phyloP scores from a whole-genome alignment of 106 monocot species.

The Amphibolis antarctica region DNA sequence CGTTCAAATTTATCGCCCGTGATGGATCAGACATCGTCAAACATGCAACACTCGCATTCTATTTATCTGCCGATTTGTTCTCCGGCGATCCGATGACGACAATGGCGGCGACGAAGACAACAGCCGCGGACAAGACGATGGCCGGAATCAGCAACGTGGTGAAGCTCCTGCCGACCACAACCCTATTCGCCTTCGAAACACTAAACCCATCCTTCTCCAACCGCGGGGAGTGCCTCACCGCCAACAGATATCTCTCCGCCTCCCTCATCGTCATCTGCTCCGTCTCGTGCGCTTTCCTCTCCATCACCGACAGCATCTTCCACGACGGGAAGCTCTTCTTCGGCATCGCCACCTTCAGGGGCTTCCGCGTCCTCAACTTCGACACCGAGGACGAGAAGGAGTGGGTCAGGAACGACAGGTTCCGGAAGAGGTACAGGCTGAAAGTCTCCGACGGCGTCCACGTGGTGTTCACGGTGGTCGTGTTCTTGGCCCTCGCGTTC shows the following conservation, averaged over 20 bases:
- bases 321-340: slow-evolving; percentile 39
- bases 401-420: background rate
- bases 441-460: slow-evolving; percentile 1
- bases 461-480: background rate
- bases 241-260: slow-evolving; percentile 21
- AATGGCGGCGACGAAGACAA: background rate
- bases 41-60: no score
- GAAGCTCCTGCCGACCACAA: slow-evolving; percentile 60
- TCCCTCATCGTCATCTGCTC: slow-evolving; percentile 24
- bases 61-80: no score
- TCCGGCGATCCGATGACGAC: no score
- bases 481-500: slow-evolving; percentile 2
- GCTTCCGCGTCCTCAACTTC: slow-evolving; percentile 31
- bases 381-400: background rate
- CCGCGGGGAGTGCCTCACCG: slow-evolving; percentile 33
- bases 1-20: no score
- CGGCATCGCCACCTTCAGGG: slow-evolving; percentile 39
- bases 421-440: background rate
- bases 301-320: slow-evolving; percentile 55
- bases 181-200: slow-evolving; percentile 51
- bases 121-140: slow-evolving; percentile 16
- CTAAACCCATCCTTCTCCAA: slow-evolving; percentile 46
- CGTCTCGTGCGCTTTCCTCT: slow-evolving; percentile 42
- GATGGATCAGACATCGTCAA: no score
- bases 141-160: slow-evolving; percentile 43